Conservation (phyloP, 2,329 filamentous ascomycete species). For the Trichoderma citrinoviride region DNA sequence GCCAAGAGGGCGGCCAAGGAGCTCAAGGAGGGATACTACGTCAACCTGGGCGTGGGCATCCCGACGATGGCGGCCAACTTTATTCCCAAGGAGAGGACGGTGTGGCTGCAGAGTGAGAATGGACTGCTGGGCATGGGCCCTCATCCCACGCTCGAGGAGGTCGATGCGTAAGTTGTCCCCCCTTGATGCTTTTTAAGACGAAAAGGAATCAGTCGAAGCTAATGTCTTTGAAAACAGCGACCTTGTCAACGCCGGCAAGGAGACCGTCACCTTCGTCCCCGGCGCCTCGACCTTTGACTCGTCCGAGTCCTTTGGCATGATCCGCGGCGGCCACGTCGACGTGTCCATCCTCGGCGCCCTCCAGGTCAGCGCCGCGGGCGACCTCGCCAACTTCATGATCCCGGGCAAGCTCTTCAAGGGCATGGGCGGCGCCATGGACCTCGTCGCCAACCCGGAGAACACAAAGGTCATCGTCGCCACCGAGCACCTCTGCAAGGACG, state of each 20-base stretch:
- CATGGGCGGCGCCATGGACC: constrained; percentile 77
- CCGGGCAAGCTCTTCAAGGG: constrained; percentile 85
- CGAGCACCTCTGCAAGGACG: constrained; percentile 68
- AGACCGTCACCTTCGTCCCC: constrained; percentile 76
- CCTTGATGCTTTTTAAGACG: too few species aligned
- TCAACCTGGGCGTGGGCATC: constrained; percentile 80
- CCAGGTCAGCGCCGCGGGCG: constrained; percentile 74
- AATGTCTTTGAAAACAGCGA: constrained; percentile 46
- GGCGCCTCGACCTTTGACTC: constrained; percentile 77
- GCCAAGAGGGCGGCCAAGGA: constrained; percentile 75
- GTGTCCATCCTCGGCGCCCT: constrained; percentile 79
- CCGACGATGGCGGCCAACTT: constrained; percentile 81
- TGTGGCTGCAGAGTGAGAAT: constrained; percentile 86
- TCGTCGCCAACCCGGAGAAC: constrained; percentile 67
- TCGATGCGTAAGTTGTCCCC: constrained; percentile 54
- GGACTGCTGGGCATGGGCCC: constrained; percentile 80
- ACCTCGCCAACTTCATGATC: constrained; percentile 88
- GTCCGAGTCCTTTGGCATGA: constrained; percentile 83
- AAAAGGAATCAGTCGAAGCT: too few species aligned
- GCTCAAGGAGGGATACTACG: constrained; percentile 75
- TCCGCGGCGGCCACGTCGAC: constrained; percentile 78
- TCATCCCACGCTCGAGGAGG: constrained; percentile 68
- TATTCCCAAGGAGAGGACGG: constrained; percentile 63
- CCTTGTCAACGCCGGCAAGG: constrained; percentile 83
- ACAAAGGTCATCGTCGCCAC: constrained; percentile 72